Conservation (phyloP, 1,284 basidiomycete species). For the Trichosporon faecale region DNA sequence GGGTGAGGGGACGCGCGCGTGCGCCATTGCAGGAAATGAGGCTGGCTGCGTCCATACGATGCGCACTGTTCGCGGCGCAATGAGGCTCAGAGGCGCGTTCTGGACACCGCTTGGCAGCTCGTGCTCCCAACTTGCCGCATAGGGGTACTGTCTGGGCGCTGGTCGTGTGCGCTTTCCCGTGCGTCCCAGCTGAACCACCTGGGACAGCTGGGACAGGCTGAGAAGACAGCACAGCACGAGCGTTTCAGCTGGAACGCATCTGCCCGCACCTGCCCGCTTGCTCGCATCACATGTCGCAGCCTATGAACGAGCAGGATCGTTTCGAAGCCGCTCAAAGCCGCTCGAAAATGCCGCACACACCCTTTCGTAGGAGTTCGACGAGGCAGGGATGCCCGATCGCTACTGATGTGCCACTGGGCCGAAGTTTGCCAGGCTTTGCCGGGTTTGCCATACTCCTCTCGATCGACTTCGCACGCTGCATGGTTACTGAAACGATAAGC, state of each 20-base stretch:
- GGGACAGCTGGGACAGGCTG: neutral
- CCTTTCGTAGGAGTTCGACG: neutral
- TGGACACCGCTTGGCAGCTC: neutral
- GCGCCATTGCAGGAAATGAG: neutral
- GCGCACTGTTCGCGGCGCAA: too few relatives aligned
- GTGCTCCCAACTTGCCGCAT: neutral
- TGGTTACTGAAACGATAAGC: neutral
- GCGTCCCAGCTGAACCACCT: neutral
- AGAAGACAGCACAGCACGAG: neutral
- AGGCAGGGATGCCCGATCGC: neutral
- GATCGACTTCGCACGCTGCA: neutral
- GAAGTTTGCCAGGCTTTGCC: neutral
- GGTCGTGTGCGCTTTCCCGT: neutral
- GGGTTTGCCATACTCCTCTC: neutral
- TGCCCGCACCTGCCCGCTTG: neutral
- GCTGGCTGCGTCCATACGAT: neutral
- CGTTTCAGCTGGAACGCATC: neutral
- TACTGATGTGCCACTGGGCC: neutral
- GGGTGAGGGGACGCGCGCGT: too few relatives aligned
- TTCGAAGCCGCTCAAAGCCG: neutral
- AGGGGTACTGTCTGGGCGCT: neutral
- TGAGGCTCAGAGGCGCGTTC: neutral
- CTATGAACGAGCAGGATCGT: neutral
- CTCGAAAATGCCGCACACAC: neutral
- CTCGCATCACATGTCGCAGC: neutral